Evolutionary conservation across 2,329 filamentous ascomycete genomes (phyloP).

Genomic region (Aspergillus ibericus): DNA sequence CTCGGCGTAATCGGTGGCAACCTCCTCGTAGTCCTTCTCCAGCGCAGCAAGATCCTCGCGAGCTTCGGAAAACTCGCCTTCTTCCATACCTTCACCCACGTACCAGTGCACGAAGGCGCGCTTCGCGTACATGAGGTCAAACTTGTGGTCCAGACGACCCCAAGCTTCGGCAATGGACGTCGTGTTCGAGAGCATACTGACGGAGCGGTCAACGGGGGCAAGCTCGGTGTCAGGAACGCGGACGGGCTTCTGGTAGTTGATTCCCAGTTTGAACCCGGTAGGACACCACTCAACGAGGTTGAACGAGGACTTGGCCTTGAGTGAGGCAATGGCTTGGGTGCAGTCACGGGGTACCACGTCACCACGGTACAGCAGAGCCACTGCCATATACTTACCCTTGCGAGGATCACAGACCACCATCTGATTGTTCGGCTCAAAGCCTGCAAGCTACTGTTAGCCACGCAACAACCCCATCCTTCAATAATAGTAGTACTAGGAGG

Average conservation of each 20-base stretch:
- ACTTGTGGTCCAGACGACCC: constrained; percentile 65
- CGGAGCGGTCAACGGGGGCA: constrained; percentile 55
- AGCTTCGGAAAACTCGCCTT: constrained; percentile 85
- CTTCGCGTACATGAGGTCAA: constrained; percentile 70
- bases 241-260: constrained; percentile 63
- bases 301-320: constrained; percentile 65
- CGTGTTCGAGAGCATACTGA: constrained; percentile 67
- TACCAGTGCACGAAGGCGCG: constrained; percentile 72
- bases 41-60: constrained; percentile 82
- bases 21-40: constrained; percentile 86
- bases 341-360: constrained; percentile 65
- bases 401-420: constrained; percentile 69
- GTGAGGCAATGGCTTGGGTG: constrained; percentile 57
- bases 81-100: constrained; percentile 89
- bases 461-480: background rate
- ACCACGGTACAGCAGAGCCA: constrained; percentile 65
- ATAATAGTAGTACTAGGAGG: background rate
- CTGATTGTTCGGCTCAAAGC: constrained; percentile 68
- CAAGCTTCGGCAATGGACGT: constrained; percentile 67
- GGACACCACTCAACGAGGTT: constrained; percentile 70
- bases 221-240: constrained; percentile 55
- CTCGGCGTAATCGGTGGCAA: constrained; percentile 67
- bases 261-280: constrained; percentile 68
- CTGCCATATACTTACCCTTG: constrained; percentile 69
- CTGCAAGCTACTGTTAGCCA: constrained; percentile 31